Conservation (phyloP, 2,329 filamentous ascomycete genomes). For the Scytalidium sp. region DNA sequence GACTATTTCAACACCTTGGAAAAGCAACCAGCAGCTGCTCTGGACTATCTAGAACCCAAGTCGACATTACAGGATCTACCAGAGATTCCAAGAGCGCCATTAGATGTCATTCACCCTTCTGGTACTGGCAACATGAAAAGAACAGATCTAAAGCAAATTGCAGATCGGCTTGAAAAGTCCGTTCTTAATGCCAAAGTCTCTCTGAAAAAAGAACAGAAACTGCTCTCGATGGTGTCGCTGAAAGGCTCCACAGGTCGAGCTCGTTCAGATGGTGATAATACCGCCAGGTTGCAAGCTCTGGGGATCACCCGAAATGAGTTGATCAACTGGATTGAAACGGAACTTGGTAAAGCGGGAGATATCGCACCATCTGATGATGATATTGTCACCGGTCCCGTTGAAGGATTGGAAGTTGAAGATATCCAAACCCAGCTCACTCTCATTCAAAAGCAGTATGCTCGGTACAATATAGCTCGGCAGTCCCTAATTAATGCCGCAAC, state of each 20-base stretch:
- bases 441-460: conserved; percentile 52
- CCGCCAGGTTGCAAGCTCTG: conserved; percentile 43
- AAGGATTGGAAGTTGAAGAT: conserved; percentile 17
- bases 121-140: conserved; percentile 19
- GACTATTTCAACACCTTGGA: conserved; percentile 47
- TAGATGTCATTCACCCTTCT: conserved; percentile 24
- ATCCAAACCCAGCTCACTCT: conserved; percentile 14
- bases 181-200: conserved; percentile 56
- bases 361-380: conserved; percentile 26
- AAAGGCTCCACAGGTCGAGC: conserved; percentile 35
- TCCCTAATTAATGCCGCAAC: conserved; percentile 36
- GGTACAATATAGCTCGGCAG: conserved; percentile 49
- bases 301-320: conserved; percentile 55
- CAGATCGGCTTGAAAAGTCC: conserved; percentile 54
- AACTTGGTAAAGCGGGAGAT: conserved; percentile 49
- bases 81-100: conserved; percentile 22
- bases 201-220: conserved; percentile 53
- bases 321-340: conserved; percentile 63
- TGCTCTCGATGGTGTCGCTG: conserved; percentile 42
- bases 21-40: conserved; percentile 49
- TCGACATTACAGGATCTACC: conserved; percentile 18
- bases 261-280: conserved; percentile 4
- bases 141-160: conserved; percentile 42
- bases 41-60: conserved; percentile 43
- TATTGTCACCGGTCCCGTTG: conserved; percentile 9